Evolutionary conservation across 169 alveolate genomes (phyloP).

Genomic region (Cryptosporidium canis): DNA sequence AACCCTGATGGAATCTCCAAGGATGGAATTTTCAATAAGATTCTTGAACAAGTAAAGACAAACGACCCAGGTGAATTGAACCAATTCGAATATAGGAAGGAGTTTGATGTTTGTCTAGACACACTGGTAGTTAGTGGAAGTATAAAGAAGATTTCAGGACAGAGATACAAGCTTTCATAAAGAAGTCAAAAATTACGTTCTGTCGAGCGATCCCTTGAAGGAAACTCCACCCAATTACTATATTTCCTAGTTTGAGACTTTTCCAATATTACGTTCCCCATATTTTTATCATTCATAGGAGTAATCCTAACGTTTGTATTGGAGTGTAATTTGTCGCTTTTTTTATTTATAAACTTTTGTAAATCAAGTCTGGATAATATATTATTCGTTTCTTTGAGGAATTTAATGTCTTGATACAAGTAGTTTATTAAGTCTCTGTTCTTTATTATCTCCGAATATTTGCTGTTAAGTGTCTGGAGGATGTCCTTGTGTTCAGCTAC

Average conservation of each 20-base stretch:
- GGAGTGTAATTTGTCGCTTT: neutral
- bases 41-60: neutral
- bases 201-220: constrained; percentile 1
- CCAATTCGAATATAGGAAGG: constrained; percentile 25
- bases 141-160: constrained; percentile 55
- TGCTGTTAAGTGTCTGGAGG: neutral
- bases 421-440: constrained; percentile 11
- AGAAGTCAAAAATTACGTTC: neutral
- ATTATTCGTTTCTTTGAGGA: constrained; percentile 38
- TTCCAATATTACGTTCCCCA: neutral
- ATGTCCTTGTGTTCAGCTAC: constrained; percentile 19
- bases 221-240: constrained; percentile 45
- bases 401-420: constrained; percentile 30
- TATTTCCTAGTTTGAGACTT: neutral
- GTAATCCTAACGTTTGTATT: neutral
- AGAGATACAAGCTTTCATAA: constrained; percentile 26
- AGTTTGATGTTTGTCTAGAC: constrained; percentile 36
- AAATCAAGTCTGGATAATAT: neutral
- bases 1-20: constrained; percentile 27
- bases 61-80: neutral
- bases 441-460: neutral
- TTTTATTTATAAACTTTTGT: neutral
- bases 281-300: neutral
- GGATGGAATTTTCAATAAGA: constrained; percentile 7
- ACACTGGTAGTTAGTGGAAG: constrained; percentile 25